Conservation (phyloP, 306 rosid species). For the Trifolium fragiferum region DNA sequence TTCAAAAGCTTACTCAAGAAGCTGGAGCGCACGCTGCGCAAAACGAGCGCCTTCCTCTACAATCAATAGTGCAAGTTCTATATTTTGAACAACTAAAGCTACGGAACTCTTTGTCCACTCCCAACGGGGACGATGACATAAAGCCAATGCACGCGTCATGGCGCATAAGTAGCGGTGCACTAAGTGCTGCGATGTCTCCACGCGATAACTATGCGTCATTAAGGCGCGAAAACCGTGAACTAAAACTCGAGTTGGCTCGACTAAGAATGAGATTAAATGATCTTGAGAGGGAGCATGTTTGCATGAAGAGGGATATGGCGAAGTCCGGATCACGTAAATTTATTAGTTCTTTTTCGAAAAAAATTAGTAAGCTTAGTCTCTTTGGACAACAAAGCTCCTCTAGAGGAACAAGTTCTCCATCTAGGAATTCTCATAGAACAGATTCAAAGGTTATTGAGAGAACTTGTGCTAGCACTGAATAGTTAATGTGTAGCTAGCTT, state of each 20-base stretch:
- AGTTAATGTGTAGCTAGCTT: conserved; percentile 48
- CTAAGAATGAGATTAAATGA: conserved; percentile 93
- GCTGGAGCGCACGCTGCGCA: conserved; percentile 99
- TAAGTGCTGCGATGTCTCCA: conserved; percentile 99
- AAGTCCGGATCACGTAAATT: conserved; percentile 87
- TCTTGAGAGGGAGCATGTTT: conserved; percentile 94
- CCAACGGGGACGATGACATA: conserved; percentile 76
- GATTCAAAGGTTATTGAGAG: conserved; percentile 93
- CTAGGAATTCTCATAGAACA: conserved; percentile 85
- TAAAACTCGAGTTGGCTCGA: conserved; percentile 90
- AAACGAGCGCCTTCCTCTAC: conserved; percentile 96
- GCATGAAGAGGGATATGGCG: conserved; percentile 98
- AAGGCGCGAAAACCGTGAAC: conserved; percentile 96
- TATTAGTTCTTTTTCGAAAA: conserved; percentile 87
- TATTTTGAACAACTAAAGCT: conserved; percentile 95
- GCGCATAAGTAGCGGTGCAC: conserved; percentile 95
- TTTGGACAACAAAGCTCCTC: conserved; percentile 85
- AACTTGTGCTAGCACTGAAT: conserved; percentile 96
- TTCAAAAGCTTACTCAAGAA: conserved; percentile 94
- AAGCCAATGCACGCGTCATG: conserved; percentile 95
- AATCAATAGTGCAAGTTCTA: conserved; percentile 93
- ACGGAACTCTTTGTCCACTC: conserved; percentile 67
- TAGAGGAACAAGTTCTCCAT: conserved; percentile 90
- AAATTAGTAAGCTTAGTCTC: conserved; percentile 72
- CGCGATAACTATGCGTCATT: conserved; percentile 95